phyloP scores from a whole-genome alignment of 805 yeast species.

The Ogataea degrootiae region DNA sequence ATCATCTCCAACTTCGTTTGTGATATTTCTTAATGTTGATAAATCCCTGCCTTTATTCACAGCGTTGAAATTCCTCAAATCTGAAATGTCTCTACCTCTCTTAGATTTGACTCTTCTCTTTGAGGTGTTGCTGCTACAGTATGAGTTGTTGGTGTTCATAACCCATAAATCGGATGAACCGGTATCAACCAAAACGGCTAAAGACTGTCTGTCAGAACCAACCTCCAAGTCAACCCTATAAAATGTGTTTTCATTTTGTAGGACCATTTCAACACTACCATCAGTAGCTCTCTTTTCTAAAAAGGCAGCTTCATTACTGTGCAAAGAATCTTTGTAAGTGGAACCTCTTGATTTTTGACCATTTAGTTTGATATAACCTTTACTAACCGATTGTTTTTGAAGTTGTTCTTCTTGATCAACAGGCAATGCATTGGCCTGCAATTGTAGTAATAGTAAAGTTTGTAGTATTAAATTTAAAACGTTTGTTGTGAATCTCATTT shows the following conservation, averaged over 20 bases:
- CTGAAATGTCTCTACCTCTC: conserved; percentile 5
- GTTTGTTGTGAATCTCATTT: no score
- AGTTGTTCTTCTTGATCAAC: background rate
- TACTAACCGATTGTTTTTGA: background rate
- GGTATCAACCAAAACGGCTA: conserved; percentile 62
- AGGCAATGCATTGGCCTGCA: background rate
- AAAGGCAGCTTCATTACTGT: conserved; percentile 13
- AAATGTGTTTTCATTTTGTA: conserved; percentile 38
- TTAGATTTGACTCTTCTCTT: background rate
- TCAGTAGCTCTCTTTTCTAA: conserved; percentile 22
- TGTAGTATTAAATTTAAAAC: no score
- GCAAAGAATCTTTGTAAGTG: conserved; percentile 7
- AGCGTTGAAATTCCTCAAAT: conserved; percentile 5
- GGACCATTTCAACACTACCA: conserved; percentile 27
- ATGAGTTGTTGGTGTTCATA: conserved; percentile 43
- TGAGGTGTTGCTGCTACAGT: conserved; percentile 27
- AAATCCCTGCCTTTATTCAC: no score
- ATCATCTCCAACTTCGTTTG: no score
- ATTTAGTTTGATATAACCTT: conserved; percentile 16
- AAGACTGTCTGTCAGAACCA: conserved; percentile 56
- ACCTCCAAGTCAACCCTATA: conserved; percentile 42
- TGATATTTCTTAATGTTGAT: no score
- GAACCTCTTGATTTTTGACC: conserved; percentile 19
- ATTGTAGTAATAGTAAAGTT: no score
- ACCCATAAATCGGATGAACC: conserved; percentile 78